Conservation (phyloP, 1,284 basidiomycete genomes). For the Sporisorium iseilematis-ciliati region DNA sequence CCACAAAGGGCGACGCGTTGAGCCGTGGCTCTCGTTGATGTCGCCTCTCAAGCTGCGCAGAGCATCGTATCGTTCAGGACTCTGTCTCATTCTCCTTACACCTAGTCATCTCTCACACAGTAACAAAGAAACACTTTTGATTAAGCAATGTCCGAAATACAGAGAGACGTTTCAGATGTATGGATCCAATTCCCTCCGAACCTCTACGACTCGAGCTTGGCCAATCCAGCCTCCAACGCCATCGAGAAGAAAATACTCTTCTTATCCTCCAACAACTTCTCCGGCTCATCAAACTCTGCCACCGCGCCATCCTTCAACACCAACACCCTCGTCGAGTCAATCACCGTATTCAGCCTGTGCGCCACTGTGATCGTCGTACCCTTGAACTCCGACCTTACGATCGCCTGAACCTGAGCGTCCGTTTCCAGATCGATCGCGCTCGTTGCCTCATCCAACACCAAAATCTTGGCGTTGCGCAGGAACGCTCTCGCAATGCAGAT, state of each 20-base stretch:
- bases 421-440: constrained; percentile 82
- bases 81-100: not conserved
- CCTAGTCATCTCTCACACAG: not conserved
- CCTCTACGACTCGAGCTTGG: constrained; percentile 35
- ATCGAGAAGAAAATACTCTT: constrained; percentile 69
- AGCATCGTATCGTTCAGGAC: not conserved
- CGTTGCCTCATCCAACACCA: constrained; percentile 88
- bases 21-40: not conserved
- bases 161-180: no score
- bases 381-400: constrained; percentile 75
- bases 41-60: constrained; percentile 1
- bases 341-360: constrained; percentile 89
- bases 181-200: no score
- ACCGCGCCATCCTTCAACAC: constrained; percentile 84
- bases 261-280: constrained; percentile 75
- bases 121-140: not conserved
- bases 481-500: constrained; percentile 70
- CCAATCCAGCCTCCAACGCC: constrained; percentile 67
- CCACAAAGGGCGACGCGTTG: constrained; percentile 15
- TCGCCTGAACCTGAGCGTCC: constrained; percentile 84
- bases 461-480: constrained; percentile 77
- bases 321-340: constrained; percentile 84
- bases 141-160: not conserved
- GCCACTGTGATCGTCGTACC: constrained; percentile 72
- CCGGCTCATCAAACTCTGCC: constrained; percentile 81